Percentiles rank a stretch among this genome's conserved stretches.
Conservation (phyloP, 768 basidiomycete species). For the Cubamyces lactineus region DNA sequence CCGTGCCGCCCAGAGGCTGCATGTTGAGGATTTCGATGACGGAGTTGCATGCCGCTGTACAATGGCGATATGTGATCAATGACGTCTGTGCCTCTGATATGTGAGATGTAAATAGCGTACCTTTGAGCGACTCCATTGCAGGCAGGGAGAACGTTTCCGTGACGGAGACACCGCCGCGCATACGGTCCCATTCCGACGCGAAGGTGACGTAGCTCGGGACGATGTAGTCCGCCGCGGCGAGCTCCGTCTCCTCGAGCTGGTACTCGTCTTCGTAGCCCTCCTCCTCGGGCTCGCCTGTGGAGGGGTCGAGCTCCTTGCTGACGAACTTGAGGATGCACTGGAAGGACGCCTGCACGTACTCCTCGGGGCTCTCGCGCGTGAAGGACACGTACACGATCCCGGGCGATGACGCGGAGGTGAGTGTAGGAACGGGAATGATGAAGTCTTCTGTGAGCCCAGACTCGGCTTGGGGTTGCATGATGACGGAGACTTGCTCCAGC, state of each 20-base stretch:
- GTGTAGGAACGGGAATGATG: slow-evolving; percentile 80
- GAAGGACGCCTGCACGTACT: slow-evolving; percentile 85
- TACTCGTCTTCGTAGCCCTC: slow-evolving; percentile 99
- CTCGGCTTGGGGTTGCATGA: slow-evolving; percentile 85
- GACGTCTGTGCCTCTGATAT: slow-evolving; percentile 21
- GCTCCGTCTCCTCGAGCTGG: slow-evolving; percentile 93
- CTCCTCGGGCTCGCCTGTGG: slow-evolving; percentile 93
- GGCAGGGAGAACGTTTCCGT: slow-evolving; percentile 95
- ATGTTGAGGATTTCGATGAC: slow-evolving; percentile 96
- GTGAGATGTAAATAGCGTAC: slow-evolving; percentile 49
- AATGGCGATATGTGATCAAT: slow-evolving; percentile 23
- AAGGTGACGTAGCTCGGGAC: slow-evolving; percentile 94
- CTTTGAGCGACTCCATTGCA: slow-evolving; percentile 92
- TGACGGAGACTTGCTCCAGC: slow-evolving; percentile 89
- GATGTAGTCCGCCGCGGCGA: slow-evolving; percentile 94
- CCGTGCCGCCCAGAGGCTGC: slow-evolving; percentile 93
- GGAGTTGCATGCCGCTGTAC: slow-evolving; percentile 90
- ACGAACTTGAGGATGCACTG: slow-evolving; percentile 90
- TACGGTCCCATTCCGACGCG: slow-evolving; percentile 91
- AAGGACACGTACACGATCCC: slow-evolving; percentile 93
- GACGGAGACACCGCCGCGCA: slow-evolving; percentile 73
- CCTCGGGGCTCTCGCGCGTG: slow-evolving; percentile 75
- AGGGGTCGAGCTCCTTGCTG: slow-evolving; percentile 96
- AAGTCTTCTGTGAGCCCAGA: slow-evolving; percentile 87
- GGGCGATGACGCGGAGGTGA: slow-evolving; percentile 74